Evolutionary conservation across 148 eudicot genomes (phyloP).

Genomic region (Rhododendron griersonianum): DNA sequence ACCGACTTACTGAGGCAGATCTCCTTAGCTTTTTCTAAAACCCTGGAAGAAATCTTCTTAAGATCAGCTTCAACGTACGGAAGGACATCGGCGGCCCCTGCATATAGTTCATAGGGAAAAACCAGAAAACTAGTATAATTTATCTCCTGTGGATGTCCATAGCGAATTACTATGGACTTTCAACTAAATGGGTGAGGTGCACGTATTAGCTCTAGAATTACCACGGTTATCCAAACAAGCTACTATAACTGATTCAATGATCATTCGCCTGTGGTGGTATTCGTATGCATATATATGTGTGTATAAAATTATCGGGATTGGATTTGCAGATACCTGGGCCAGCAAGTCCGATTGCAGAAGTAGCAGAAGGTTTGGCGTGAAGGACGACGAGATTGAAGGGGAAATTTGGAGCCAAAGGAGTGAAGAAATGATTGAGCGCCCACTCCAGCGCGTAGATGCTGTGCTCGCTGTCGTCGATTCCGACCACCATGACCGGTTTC

Average conservation of each 20-base stretch:
- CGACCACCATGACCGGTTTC: constrained; percentile 59
- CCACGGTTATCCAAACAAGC: too few relatives aligned
- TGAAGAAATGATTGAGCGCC: constrained; percentile 53
- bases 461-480: constrained; percentile 60
- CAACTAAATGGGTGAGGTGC: neutral
- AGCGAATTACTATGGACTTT: too few relatives aligned
- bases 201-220: neutral
- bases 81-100: constrained; percentile 45
- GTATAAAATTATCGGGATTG: neutral
- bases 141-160: neutral
- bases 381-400: constrained; percentile 45
- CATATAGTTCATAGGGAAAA: neutral
- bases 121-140: neutral
- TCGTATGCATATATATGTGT: too few relatives aligned
- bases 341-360: constrained; percentile 37
- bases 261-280: too few relatives aligned
- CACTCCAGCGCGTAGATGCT: constrained; percentile 62
- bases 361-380: constrained; percentile 49
- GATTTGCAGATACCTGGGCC: constrained; percentile 44
- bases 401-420: constrained; percentile 30
- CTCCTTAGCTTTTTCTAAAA: constrained; percentile 39
- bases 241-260: too few relatives aligned
- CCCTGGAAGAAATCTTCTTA: constrained; percentile 44
- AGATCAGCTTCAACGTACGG: constrained; percentile 41
- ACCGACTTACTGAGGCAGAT: constrained; percentile 42